Base-by-base conservation (phyloP, 2,329 filamentous ascomycete genomes). In the Diaporthe destruens region DNA sequence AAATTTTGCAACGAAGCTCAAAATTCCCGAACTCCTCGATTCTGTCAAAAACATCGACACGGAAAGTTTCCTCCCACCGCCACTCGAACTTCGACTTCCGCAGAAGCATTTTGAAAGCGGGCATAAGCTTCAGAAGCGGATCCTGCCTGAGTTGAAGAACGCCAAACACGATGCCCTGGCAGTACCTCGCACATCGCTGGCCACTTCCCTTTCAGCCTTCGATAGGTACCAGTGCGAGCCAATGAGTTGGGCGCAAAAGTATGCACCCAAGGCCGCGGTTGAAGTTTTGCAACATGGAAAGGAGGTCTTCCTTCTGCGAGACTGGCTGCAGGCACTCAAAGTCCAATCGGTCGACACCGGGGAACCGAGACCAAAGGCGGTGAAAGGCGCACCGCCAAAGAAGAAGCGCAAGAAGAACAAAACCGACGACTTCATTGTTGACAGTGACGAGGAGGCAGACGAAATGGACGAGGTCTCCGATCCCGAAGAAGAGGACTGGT, bases 241-340 rank as follows among this genome's bases (percentile, higher is more conserved):
- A 2, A 82, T 87, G 36, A 82, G 90, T 11, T 99, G 96, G 96
- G 81, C 87, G 2, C 92, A 96, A 53, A 98, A 98, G 78, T 98
- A 98, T 82, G 90, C 93, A 0, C 96, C 96, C 0, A 82, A 81
- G 34, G 85, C 83, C 47, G 91, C 94, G 2, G 84, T 85, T 5
- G 90, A 96, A 72, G 91, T 98, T 0, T 85, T 99, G 14, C 95
- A 98, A 78, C 80, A 85, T 20, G 92, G 93, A 2, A 88, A 85
- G 56, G 94, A 98, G 80, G 90, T 90, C 1, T 78, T 85, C 1
- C 84, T 96, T 11, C 83, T 99, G 32, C 91, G 91, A 72, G 90
- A 96, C 73, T 99, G 96, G 96, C 84, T 99, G 9, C 87, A 89
- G 72, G 90, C 88, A 44, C 86, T 98, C 57, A 93, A 90, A 72